Percentiles rank a stretch among this genome's conserved stretches.
Conservation (phyloP, 768 basidiomycete species). For the Phaffia australis region DNA sequence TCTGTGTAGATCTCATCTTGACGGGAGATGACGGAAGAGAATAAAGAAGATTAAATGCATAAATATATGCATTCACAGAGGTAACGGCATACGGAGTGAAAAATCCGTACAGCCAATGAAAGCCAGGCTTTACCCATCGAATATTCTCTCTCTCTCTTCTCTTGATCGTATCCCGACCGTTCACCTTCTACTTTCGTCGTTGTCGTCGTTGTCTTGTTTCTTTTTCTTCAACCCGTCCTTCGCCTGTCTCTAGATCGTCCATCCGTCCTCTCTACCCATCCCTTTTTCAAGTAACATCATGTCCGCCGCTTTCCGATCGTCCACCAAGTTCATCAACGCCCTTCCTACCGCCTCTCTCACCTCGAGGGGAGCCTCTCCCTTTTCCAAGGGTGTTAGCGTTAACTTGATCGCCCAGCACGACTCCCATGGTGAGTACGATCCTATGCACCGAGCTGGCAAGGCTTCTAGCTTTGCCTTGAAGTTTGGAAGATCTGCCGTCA, state of each 20-base stretch:
- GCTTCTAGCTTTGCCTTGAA: slow-evolving; percentile 11
- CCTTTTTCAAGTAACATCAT: background rate
- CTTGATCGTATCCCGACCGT: background rate
- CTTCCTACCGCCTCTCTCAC: slow-evolving; percentile 9
- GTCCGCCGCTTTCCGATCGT: slow-evolving; percentile 13
- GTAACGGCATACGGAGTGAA: background rate
- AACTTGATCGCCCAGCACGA: slow-evolving; percentile 13
- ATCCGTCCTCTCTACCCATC: background rate
- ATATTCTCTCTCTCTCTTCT: background rate
- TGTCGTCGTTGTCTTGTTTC: background rate
- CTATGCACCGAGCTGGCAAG: slow-evolving; percentile 10
- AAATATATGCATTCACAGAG: background rate
- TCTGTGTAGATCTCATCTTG: too few species aligned
- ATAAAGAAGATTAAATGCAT: background rate
- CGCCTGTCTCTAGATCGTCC: too few species aligned
- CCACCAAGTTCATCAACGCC: slow-evolving; percentile 19
- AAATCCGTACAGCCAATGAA: background rate
- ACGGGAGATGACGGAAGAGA: too few species aligned
- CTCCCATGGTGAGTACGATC: slow-evolving; percentile 2
- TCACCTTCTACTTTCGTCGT: slow-evolving; percentile 5
- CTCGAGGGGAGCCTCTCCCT: slow-evolving; percentile 5
- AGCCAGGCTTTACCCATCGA: background rate
- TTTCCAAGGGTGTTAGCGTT: background rate
- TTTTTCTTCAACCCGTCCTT: background rate
- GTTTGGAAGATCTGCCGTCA: slow-evolving; percentile 8